phyloP scores from a whole-genome alignment of 2,329 filamentous ascomycete genomes.

The Scedosporium aurantiacum region DNA sequence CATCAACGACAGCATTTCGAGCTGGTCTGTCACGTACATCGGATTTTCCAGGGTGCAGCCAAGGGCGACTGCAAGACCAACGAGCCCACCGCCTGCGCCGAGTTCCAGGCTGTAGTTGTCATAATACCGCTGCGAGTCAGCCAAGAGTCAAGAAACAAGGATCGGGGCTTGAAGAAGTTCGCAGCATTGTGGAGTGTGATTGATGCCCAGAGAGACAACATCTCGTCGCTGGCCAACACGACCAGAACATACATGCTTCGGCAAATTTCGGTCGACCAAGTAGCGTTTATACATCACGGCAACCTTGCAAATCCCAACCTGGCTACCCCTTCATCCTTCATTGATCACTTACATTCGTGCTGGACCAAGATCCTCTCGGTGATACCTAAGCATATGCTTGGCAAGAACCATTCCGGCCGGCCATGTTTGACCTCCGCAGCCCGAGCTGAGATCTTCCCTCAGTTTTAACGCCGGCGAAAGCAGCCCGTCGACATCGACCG shows the following conservation, averaged over 20 bases:
- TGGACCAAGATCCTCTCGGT: slow-evolving; percentile 47
- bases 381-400: slow-evolving; percentile 73
- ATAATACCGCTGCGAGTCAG: slow-evolving; percentile 6
- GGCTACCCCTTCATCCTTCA: no score
- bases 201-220: no score
- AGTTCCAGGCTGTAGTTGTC: slow-evolving; percentile 61
- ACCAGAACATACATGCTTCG: no score
- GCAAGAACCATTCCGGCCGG: slow-evolving; percentile 82
- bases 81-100: slow-evolving; percentile 82
- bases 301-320: no score
- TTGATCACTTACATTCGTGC: slow-evolving; percentile 58
- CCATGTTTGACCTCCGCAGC: slow-evolving; percentile 91
- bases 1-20: slow-evolving; percentile 79
- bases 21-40: slow-evolving; percentile 79
- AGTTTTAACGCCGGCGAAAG: slow-evolving; percentile 60
- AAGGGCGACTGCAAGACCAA: slow-evolving; percentile 54
- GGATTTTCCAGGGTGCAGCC: slow-evolving; percentile 32
- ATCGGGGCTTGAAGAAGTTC: not conserved
- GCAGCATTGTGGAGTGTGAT: no score
- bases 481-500: slow-evolving; percentile 60
- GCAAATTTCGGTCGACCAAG: no score
- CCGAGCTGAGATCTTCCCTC: slow-evolving; percentile 74
- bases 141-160: slow-evolving; percentile 4
- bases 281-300: no score
- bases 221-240: no score